Percentiles rank a stretch among this genome's conserved stretches.
Conservation (phyloP, 352 stramenopile species). For the Phytopythium oedochilum region DNA sequence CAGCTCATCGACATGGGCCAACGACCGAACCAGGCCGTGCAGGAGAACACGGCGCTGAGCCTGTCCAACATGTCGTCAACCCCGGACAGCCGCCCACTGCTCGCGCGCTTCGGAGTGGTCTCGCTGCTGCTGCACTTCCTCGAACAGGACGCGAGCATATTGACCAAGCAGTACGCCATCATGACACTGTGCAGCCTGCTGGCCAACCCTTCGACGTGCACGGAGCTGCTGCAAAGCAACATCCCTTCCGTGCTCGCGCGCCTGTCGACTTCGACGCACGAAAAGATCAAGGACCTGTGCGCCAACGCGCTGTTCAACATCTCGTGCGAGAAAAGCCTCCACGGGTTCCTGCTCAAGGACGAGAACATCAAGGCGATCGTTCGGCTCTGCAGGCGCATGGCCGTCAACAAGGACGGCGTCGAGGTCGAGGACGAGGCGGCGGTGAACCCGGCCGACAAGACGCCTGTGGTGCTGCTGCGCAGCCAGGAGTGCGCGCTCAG, state of each 20-base stretch:
- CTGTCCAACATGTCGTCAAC: conserved; percentile 71
- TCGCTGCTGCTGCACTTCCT: conserved; percentile 69
- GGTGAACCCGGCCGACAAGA: conserved; percentile 29
- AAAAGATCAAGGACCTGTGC: conserved; percentile 65
- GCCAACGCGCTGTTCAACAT: conserved; percentile 77
- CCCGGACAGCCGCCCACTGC: conserved; percentile 46
- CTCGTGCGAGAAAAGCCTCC: conserved; percentile 68
- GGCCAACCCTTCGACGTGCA: conserved; percentile 41
- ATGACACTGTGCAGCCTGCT: conserved; percentile 69
- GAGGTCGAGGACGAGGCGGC: conserved; percentile 57
- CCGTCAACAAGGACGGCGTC: conserved; percentile 32
- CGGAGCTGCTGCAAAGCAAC: conserved; percentile 68
- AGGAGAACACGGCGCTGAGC: conserved; percentile 73
- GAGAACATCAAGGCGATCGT: conserved; percentile 70
- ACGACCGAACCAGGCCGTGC: conserved; percentile 41
- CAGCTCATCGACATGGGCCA: conserved; percentile 61
- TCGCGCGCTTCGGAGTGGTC: conserved; percentile 61
- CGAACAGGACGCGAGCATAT: conserved; percentile 37
- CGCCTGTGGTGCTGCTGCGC: conserved; percentile 33
- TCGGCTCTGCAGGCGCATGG: conserved; percentile 50
- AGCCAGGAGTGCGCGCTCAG: conserved; percentile 69
- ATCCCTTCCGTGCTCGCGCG: conserved; percentile 47
- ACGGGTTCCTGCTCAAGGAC: conserved; percentile 63
- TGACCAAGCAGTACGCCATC: conserved; percentile 67
- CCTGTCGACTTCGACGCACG: conserved; percentile 30